These are phyloP conservation scores for Aschersonia sp. DNA, from an alignment of 2,329 filamentous ascomycete species.

Conservation along the genomic window DNA sequence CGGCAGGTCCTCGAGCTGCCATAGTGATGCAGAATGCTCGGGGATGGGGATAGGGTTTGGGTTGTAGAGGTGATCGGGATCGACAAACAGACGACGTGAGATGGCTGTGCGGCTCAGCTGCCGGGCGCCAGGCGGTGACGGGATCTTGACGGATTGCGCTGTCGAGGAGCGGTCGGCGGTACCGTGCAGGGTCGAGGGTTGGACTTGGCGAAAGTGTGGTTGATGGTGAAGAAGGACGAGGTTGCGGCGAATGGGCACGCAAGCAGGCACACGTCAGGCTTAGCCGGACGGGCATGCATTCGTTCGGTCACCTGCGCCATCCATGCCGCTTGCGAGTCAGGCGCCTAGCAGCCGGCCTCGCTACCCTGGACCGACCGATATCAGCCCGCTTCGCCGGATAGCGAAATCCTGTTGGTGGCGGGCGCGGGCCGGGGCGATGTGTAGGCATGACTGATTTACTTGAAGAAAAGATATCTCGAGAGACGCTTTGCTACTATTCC, in stretches of 20 bases:
- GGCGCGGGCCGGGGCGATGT: too few relatives aligned
- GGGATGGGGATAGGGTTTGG: neutral
- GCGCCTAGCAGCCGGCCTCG: too few relatives aligned
- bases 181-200: too few relatives aligned
- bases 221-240: neutral
- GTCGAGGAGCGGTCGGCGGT: too few relatives aligned
- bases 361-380: neutral
- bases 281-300: neutral
- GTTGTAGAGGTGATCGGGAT: neutral
- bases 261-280: neutral
- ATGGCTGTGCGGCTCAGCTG: too few relatives aligned
- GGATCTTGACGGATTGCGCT: too few relatives aligned
- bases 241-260: conserved; percentile 1
- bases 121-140: too few relatives aligned
- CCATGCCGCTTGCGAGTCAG: neutral
- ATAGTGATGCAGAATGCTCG: conserved; percentile 31
- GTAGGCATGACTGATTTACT: too few relatives aligned
- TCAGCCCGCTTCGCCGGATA: too few relatives aligned
- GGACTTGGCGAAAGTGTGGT: neutral
- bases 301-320: neutral
- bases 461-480: too few relatives aligned
- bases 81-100: neutral
- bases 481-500: too few relatives aligned
- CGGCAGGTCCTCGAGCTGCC: conserved; percentile 64
- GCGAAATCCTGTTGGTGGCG: too few relatives aligned